A percentile compares a stretch with the other conserved stretches of the same genome.
These are phyloP conservation scores for Durusdinium trenchii DNA, from an alignment of 73 alveolate genomes.

Conservation along the genomic window DNA sequence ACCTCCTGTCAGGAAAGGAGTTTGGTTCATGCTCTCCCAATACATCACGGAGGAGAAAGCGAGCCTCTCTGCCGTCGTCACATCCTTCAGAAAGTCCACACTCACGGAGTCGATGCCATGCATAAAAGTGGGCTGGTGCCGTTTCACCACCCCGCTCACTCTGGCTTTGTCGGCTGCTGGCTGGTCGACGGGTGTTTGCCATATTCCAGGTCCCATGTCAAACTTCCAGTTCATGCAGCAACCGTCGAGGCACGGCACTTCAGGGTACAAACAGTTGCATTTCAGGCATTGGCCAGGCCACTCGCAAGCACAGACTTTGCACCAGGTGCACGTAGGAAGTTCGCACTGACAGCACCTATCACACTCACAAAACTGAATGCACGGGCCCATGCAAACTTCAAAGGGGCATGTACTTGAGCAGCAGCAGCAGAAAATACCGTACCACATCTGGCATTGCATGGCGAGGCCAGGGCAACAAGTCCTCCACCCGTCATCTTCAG, in stretches of 20 bases:
- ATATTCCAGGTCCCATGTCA: not conserved
- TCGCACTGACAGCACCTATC: not conserved
- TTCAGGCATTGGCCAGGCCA: not conserved
- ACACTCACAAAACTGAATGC: not conserved
- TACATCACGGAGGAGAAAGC: constrained; percentile 15
- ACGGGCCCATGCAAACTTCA: not conserved
- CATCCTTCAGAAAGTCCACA: not conserved
- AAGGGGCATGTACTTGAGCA: not conserved
- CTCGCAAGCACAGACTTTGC: not conserved
- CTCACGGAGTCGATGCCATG: not conserved
- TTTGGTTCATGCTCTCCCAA: too few relatives aligned
- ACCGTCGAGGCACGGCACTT: not conserved
- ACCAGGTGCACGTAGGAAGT: not conserved
- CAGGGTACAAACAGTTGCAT: not conserved
- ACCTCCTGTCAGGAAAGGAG: too few relatives aligned
- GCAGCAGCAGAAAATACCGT: not conserved
- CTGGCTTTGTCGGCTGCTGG: not conserved
- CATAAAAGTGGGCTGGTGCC: not conserved
- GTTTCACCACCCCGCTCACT: not conserved
- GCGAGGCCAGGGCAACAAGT: too few relatives aligned
- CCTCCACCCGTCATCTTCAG: too few relatives aligned
- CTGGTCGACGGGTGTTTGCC: not conserved
- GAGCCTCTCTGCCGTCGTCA: not conserved
- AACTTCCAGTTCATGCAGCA: not conserved
- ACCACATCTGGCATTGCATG: too few relatives aligned